phyloP scores from a whole-genome alignment of 75 land plant species.

The Picea sitchensis region DNA sequence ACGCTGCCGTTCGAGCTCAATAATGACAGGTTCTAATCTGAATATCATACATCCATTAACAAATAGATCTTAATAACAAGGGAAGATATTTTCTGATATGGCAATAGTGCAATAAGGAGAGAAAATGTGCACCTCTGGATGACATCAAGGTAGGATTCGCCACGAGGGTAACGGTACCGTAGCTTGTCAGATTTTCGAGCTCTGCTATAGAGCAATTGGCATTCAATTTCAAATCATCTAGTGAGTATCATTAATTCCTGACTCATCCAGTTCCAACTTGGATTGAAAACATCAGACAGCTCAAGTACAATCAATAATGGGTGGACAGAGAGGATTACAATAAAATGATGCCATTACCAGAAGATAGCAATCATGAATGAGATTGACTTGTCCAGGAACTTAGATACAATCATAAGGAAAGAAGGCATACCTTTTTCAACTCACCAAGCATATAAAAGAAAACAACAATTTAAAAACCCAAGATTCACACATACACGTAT shows the following conservation, averaged over 20 bases:
- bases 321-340: neutral
- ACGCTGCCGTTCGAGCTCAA: constrained; percentile 95
- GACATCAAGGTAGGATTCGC: constrained; percentile 98
- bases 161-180: constrained; percentile 96
- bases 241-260: neutral
- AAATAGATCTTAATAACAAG: neutral
- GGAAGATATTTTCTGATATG: neutral
- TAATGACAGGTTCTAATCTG: constrained; percentile 97
- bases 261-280: neutral
- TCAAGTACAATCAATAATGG: neutral
- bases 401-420: neutral
- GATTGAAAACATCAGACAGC: neutral
- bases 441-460: neutral
- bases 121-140: constrained; percentile 73
- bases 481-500: neutral
- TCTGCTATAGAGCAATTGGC: constrained; percentile 29
- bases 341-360: neutral
- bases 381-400: neutral
- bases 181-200: constrained; percentile 92
- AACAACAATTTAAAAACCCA: neutral
- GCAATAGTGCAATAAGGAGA: neutral
- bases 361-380: neutral
- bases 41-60: constrained; percentile 8
- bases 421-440: neutral
- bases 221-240: neutral